Base-by-base conservation (phyloP, 768 basidiomycete genomes). In the Xerocomellus amylosporus region DNA sequence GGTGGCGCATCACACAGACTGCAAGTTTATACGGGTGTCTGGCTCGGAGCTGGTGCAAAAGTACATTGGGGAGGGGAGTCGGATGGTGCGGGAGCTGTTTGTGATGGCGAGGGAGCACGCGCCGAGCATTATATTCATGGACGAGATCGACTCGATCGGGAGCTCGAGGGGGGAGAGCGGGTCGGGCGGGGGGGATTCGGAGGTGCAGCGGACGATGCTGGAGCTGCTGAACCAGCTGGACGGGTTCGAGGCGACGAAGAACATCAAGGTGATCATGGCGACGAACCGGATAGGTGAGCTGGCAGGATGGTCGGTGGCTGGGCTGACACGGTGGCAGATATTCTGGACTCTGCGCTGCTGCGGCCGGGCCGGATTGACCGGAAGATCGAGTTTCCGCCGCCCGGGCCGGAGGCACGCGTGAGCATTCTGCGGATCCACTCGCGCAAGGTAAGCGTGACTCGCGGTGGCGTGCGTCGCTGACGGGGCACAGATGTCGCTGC, bases 111-210 rank as follows among this genome's bases (percentile, higher is more conserved):
- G 94, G 58, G 96, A 98, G 70, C 93, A 97, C 65, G 96, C 96
- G 33, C 96, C 96, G 34, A 90, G 89, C 71, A 97, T 98, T 74
- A 97, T 98, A 69, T 98, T 98, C 78, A 97, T 98, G 95, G 96
- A 98, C 70, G 96, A 98, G 74, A 98, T 98, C 59, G 96, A 98
- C 74, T 93, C 91, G 19, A 98, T 98, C 66, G 96, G 96, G 51
- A 90, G 87, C 58, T 93, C 92, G 58, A 75, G 95, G 68, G 93
- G 95, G 12, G 91, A 94, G 60, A 75, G 79, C 31, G 86, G 86
- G 8, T 79, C 71, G 74, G 89, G 90, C 20, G 86, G 86, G 39
- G 90, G 91, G 2, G 91, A 94, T 64, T 90, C 87, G 4, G 92
- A 93, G 70, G 91, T 93, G 54, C 90, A 94, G 75, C 75, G 91